A percentile compares a stretch with the other conserved stretches of the same genome.
These are phyloP conservation scores for Tetragonia tetragonoides DNA, from an alignment of 148 eudicot genomes.

Conservation along the genomic window DNA sequence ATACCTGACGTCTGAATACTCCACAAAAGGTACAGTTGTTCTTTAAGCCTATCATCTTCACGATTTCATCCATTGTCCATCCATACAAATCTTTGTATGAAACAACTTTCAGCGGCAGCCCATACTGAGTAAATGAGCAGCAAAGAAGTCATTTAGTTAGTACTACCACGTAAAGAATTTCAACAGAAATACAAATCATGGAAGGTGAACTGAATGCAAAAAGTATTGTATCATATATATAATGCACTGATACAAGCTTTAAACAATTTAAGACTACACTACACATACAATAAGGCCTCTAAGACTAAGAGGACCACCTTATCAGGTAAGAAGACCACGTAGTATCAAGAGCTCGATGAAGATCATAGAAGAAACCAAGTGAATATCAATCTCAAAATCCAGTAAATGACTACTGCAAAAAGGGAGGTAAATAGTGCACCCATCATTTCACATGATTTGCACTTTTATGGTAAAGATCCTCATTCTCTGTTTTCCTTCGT, in stretches of 20 bases:
- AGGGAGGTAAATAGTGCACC: background rate
- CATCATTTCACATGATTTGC: background rate
- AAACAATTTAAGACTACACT: background rate
- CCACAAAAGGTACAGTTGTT: slow-evolving; percentile 99
- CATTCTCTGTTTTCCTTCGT: background rate
- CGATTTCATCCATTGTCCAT: slow-evolving; percentile 99
- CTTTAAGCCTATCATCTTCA: slow-evolving; percentile 92
- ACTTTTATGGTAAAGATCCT: background rate
- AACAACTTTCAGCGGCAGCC: slow-evolving; percentile 91
- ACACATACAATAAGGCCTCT: background rate
- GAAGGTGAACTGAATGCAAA: background rate
- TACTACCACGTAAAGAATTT: slow-evolving; percentile 2
- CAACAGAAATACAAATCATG: background rate
- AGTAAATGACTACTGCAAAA: background rate
- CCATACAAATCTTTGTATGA: slow-evolving; percentile 96
- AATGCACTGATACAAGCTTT: background rate
- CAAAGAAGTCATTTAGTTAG: background rate
- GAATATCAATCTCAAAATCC: background rate
- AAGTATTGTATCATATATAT: background rate
- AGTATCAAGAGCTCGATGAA: background rate
- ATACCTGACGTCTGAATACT: slow-evolving; percentile 98
- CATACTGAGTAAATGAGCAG: slow-evolving; percentile 52
- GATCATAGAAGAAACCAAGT: background rate
- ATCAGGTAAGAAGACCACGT: background rate
- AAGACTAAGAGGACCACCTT: background rate